Conservation (phyloP, 306 rosid species). For the Dicorynia guianensis region DNA sequence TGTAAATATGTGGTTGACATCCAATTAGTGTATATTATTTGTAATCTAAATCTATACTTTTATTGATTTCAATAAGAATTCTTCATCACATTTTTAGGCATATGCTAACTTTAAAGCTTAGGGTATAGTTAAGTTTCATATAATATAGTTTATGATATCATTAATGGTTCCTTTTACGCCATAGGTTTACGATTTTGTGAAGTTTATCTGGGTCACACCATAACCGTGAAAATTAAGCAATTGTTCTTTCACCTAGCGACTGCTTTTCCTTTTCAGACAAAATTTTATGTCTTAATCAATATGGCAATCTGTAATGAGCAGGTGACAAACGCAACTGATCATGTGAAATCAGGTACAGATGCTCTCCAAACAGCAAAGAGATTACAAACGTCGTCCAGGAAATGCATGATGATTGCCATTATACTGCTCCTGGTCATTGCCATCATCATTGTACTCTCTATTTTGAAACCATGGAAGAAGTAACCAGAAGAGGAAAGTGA, state of each 20-base stretch:
- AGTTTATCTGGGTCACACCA: background rate
- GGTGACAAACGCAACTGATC: conserved; percentile 90
- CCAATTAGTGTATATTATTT: too few species aligned
- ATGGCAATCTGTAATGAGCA: conserved; percentile 39
- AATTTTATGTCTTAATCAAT: background rate
- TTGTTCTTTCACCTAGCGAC: background rate
- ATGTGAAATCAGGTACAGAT: conserved; percentile 70
- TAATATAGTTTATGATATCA: background rate
- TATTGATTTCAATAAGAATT: background rate
- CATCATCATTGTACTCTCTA: conserved; percentile 61
- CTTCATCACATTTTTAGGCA: background rate
- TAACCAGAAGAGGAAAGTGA: conserved; percentile 37
- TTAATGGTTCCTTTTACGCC: too few species aligned
- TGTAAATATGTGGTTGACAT: too few species aligned
- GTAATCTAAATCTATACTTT: background rate
- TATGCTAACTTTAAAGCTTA: background rate
- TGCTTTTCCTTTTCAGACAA: conserved; percentile 8
- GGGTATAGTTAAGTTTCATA: background rate
- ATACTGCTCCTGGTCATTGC: conserved; percentile 73
- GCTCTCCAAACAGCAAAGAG: conserved; percentile 78
- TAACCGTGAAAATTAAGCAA: background rate
- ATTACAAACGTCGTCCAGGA: conserved; percentile 80
- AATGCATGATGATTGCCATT: conserved; percentile 85
- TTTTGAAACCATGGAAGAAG: conserved; percentile 83
- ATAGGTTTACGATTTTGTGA: too few species aligned